Base-by-base conservation (phyloP, 2,329 filamentous ascomycete species). In the Pestalotiopsis fici region DNA sequence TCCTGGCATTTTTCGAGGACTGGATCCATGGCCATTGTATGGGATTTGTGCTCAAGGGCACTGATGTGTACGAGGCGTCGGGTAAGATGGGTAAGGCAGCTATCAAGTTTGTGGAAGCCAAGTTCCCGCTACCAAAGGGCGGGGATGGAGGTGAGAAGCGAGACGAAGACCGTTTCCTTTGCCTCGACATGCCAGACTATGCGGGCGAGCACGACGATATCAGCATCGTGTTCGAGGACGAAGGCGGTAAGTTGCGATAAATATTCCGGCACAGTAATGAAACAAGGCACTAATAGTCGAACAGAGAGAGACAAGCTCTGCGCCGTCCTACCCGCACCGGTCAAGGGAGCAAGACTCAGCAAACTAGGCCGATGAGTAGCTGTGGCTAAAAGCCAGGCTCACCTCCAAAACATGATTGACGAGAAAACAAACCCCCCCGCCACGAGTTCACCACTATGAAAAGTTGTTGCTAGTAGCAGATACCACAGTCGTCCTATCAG, bases 171-270 rank as follows among this genome's bases (percentile, higher is more conserved):
- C 87, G 89, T 28, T 97, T 95, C 81, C 86, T 97, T 50, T 96
- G 93, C 77, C 81, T 97, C 67, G 95, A 97, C 78, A 88, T 94
- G 78, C 91, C 94, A 21, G 94, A 97, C 74, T 93, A 97, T 78
- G 93, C 94, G 1, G 93, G 93, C 63, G 95, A 97, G 81, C 94
- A 97, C 79, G 95, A 97, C 78, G 95, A 98, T 81, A 93, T 98
- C 72, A 88, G 91, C 12, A 90, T 98, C 74, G 80, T 91, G 69
- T 98, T 98, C 83, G 94, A 97, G 71, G 90, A 86, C 59, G 91
- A 93, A 77, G 83, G 86, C 74, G 91, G 92, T 94, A 80, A 83
- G 91, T 85, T 64, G 6, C 47, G 62, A 27, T n/a, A 47, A 39
- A 6, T 50, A 65, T 4, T 50, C 66, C 7, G 65, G 57, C 11